Evolutionary conservation across 768 basidiomycete species (phyloP).

Genomic region (Mycena chlorophos): DNA sequence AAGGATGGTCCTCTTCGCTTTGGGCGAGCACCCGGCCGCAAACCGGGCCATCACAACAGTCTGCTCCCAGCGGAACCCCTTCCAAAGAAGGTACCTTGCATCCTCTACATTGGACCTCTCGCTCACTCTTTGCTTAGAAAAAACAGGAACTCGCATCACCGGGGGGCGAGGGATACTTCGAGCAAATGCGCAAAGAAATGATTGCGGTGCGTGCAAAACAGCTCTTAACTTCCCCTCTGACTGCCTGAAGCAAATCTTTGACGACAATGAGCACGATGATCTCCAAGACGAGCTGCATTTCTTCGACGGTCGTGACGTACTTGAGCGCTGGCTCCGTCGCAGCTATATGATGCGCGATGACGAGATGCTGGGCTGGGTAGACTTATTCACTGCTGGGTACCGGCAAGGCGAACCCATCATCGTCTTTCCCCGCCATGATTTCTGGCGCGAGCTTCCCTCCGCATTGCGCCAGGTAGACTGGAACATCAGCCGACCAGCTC

Average conservation of each 20-base stretch:
- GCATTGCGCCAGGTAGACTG: background rate
- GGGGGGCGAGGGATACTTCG: background rate
- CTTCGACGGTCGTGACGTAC: background rate
- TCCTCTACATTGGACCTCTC: too few relatives aligned
- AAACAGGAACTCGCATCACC: background rate
- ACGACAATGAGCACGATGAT: background rate
- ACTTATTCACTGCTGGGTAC: background rate
- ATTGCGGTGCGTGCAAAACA: background rate
- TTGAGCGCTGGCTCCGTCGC: background rate
- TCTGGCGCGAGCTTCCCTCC: background rate
- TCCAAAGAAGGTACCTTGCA: background rate
- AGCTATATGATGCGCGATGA: background rate
- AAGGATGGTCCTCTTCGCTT: background rate
- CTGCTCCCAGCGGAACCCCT: background rate
- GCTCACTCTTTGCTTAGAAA: too few relatives aligned
- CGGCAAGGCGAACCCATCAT: background rate
- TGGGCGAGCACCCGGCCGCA: background rate
- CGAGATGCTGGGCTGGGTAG: background rate
- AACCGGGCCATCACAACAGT: background rate
- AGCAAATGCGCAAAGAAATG: background rate
- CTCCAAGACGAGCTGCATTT: background rate
- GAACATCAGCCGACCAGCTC: background rate
- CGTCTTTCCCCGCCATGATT: background rate
- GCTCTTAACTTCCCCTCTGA: background rate
- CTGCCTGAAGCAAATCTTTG: background rate